A percentile compares a stretch with the other conserved stretches of the same genome.
Conservation (phyloP, 345 rosid genomes). For the Eutrema yunnanense region DNA sequence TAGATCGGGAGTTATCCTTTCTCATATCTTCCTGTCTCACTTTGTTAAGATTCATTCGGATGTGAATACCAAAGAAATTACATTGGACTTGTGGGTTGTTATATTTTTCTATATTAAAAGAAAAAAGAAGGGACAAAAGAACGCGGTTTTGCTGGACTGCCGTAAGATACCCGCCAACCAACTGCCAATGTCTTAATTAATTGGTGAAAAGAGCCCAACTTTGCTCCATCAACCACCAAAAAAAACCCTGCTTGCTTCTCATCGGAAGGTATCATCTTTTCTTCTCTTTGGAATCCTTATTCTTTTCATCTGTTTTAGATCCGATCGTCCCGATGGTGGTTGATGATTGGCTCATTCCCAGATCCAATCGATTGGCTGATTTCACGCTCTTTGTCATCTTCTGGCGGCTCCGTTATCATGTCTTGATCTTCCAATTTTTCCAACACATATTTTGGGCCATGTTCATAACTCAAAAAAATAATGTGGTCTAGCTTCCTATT, state of each 20-base stretch:
- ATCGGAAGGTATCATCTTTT: constrained; percentile 11
- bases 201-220: neutral
- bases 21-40: too few species aligned
- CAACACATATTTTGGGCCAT: neutral
- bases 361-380: constrained; percentile 10
- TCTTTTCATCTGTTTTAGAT: constrained; percentile 13
- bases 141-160: constrained; percentile 13
- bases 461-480: neutral
- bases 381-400: neutral
- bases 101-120: too few species aligned
- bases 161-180: constrained; percentile 10
- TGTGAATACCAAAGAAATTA: neutral
- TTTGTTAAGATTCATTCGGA: neutral
- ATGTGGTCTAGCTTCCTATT: neutral
- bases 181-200: constrained; percentile 1
- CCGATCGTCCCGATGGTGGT: constrained; percentile 7
- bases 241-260: neutral
- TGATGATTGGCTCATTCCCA: constrained; percentile 5
- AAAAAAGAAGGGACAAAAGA: constrained; percentile 9
- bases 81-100: neutral
- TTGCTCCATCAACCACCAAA: neutral
- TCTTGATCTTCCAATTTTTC: neutral
- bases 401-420: neutral
- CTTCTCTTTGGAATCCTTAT: neutral
- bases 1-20: too few species aligned